Evolutionary conservation across 2,329 filamentous ascomycete species (phyloP), one percentile per base, ranked within the genome.

Genomic region (Colletotrichum camelliae): DNA sequence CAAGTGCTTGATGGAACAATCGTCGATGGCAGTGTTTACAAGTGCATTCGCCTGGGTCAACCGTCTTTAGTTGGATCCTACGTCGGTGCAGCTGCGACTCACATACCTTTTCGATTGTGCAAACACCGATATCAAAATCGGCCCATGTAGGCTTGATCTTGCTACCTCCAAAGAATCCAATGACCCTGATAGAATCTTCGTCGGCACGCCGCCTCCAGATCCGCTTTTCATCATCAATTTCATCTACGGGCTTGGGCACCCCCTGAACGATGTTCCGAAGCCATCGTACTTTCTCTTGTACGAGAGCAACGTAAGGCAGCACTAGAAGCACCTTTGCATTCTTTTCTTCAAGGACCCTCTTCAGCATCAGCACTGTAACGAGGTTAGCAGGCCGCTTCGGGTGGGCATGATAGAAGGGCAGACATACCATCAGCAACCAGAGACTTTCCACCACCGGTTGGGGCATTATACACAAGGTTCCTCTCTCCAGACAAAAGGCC

Each of bases 241-340:
- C 84, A 74, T 81, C 84, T 1, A 85, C 76, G 21, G 82, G 86
- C 67, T 85, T 84, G 69, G 86, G 84, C 27, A 95, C 87, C 31
- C 89, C 91, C 76, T 93, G 87, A 5, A 94, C 92, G 21, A 94
- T 86, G 65, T 88, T 91, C 35, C 93, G 90, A 57, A 96, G 85
- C 93, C 94, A 96, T 70, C 91, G 91, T 37, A 95, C 89, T 82
- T 96, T 96, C 82, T 96, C 94, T 81, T 96, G 94, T 0, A 96
- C 94, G 4, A 96, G 88, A 21, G 94, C 94, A 78, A 96, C 93
- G 83, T 95, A 96, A 0, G 94, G 94, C 21, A 96, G 87, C 24
- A 96, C 92, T 21, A 96, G 85, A 15, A 96, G 88, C 4, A 93
- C 93, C 78, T 95, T 96, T 72, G 91, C 88, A 24, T 87, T 87